phyloP scores from a whole-genome alignment of 805 yeast genomes.

The Tetrapisispora pingtungensis region DNA sequence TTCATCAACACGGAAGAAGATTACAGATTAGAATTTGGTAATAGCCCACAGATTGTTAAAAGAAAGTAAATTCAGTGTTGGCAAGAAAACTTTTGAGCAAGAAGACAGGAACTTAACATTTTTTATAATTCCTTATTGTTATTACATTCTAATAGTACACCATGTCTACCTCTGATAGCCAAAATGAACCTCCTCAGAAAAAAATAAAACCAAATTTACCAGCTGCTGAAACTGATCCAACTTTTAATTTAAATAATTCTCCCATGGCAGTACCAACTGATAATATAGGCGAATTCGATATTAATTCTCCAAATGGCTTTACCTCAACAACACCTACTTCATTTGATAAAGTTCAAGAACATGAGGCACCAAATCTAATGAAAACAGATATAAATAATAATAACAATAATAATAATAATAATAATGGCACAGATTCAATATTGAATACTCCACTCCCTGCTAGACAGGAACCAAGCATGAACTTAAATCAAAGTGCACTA shows the following conservation, averaged over 20 bases:
- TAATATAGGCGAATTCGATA: constrained; percentile 6
- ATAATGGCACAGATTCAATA: neutral
- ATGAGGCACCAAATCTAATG: constrained; percentile 1
- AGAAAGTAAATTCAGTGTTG: no score
- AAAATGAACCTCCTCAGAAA: constrained; percentile 8
- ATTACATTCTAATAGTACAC: neutral
- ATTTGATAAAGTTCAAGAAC: constrained; percentile 10
- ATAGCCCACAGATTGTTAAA: no score
- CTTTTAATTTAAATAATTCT: constrained; percentile 12
- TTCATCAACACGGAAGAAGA: no score
- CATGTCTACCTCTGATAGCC: neutral
- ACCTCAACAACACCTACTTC: constrained; percentile 11
- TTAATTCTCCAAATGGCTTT: constrained; percentile 6
- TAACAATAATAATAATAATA: neutral
- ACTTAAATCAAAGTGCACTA: constrained; percentile 8
- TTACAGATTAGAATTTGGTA: no score
- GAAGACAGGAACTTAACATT: no score
- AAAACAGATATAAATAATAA: neutral
- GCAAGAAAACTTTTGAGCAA: no score
- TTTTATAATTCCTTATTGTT: no score
- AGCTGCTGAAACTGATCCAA: constrained; percentile 11
- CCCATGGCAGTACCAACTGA: neutral
- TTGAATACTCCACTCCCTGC: constrained; percentile 13
- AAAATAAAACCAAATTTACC: constrained; percentile 11
- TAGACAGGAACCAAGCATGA: constrained; percentile 15